Evolutionary conservation across 345 rosid species (phyloP), one percentile per base, ranked within the genome.

Genomic region (Passiflora organensis): DNA sequence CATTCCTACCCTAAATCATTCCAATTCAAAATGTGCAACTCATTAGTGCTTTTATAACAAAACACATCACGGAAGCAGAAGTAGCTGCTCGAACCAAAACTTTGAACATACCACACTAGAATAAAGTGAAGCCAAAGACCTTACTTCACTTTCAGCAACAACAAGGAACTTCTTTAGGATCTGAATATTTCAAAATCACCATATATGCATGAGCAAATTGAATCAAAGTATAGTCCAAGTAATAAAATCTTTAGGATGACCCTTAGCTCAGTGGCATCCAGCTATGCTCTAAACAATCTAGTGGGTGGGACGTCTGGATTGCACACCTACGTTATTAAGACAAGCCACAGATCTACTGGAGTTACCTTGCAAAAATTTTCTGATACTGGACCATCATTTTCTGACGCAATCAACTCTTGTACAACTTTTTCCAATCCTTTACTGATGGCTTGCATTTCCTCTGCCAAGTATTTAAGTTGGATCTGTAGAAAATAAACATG

Each of bases 1-100:
- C 99, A 77, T 89, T 89, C 65, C 87, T 83, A 53, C 52, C 70
- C 32, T 32, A 28, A 44, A 60, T 43, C 49, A 63, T 57, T 17
- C 47, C 60, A 60, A 70, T 64, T 57, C 70, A 49, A 53, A 48
- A 32, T 20, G n/a, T 28, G 25, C 42, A 53, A 58, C 63, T 32
- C 50, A n/a, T 32, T 48, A 51, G 19, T 21, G 28, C 25, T 48
- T 53, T 23, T 47, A 44, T 34, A 67, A 16, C 46, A 17, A 18
- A 16, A 60, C n/a, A n/a, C n/a, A n/a, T n/a, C n/a, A n/a, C n/a
- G n/a, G 28, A 42, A 20, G 48, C 55, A 17, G 36, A 28, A 41
- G 23, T 28, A 48, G 56, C 39, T 14, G 17, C 36, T 48, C n/a
- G 4, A 55, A 20, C n/a, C 19, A 45, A 28, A 65, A 18, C 13